phyloP scores from a whole-genome alignment of 2,329 filamentous ascomycete genomes.

The Pyrenophora graminea region DNA sequence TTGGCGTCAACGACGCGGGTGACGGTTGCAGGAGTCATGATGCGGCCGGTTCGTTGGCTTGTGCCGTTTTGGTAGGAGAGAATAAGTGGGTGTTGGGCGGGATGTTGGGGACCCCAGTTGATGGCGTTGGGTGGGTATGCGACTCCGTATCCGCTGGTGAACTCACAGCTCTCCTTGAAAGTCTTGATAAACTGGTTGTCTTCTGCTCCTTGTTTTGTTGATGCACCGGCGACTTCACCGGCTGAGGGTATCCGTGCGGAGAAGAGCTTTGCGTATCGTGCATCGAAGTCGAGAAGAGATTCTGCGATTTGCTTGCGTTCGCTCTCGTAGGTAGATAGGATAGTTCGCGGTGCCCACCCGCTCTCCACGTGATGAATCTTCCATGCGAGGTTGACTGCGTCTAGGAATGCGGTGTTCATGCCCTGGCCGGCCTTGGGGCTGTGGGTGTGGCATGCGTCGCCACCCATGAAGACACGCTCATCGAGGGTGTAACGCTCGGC shows the following conservation, averaged over 20 bases:
- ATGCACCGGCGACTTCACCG: constrained; percentile 71
- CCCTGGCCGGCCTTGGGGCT: constrained; percentile 67
- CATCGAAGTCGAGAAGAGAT: constrained; percentile 82
- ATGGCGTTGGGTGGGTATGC: constrained; percentile 79
- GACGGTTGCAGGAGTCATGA: constrained; percentile 78
- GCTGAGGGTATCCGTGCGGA: constrained; percentile 75
- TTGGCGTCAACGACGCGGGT: constrained; percentile 88
- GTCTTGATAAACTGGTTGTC: constrained; percentile 85
- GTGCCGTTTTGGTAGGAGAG: constrained; percentile 59
- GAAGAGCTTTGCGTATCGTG: constrained; percentile 87
- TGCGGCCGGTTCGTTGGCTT: constrained; percentile 72
- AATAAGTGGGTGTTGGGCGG: constrained; percentile 71
- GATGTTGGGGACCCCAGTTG: constrained; percentile 79
- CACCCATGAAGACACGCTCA: constrained; percentile 68
- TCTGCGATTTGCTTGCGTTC: constrained; percentile 87
- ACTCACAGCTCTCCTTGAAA: constrained; percentile 90
- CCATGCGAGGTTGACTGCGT: constrained; percentile 88
- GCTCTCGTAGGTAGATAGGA: constrained; percentile 82
- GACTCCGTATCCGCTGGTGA: constrained; percentile 90
- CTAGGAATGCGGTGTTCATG: constrained; percentile 64
- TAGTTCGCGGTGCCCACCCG: constrained; percentile 74
- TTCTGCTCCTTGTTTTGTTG: constrained; percentile 31
- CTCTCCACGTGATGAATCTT: constrained; percentile 91
- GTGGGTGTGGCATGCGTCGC: constrained; percentile 68
- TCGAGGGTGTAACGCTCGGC: constrained; percentile 67